phyloP scores from a whole-genome alignment of 2,329 filamentous ascomycete genomes.

The Trichoderma breve region DNA sequence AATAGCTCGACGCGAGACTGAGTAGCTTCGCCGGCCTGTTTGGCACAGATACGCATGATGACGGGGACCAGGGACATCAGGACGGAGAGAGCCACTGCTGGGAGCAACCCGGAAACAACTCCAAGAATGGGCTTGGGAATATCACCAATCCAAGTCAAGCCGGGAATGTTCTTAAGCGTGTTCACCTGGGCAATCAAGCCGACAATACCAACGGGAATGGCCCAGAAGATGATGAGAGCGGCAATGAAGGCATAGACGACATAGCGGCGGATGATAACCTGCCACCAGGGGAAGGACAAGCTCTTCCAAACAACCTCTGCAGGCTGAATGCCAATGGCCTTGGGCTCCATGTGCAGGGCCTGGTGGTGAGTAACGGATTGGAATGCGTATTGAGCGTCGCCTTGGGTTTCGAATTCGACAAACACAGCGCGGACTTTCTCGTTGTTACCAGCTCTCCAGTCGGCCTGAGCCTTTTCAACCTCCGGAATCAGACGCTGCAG shows the following conservation, averaged over 20 bases:
- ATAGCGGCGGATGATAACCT: constrained; percentile 68
- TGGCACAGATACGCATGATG: constrained; percentile 66
- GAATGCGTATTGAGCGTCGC: constrained; percentile 80
- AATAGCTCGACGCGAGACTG: constrained; percentile 79
- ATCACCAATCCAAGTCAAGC: constrained; percentile 69
- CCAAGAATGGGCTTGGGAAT: constrained; percentile 70
- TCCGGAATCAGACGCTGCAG: constrained; percentile 58
- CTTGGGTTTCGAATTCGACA: constrained; percentile 81
- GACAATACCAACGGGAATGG: constrained; percentile 71
- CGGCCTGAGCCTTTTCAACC: constrained; percentile 61
- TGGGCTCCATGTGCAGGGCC: constrained; percentile 78
- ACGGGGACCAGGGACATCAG: constrained; percentile 80
- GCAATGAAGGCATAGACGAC: constrained; percentile 64
- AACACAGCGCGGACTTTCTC: constrained; percentile 74
- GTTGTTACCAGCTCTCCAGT: constrained; percentile 63
- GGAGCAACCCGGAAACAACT: constrained; percentile 79
- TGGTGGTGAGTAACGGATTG: constrained; percentile 81
- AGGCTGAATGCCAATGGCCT: constrained; percentile 78
- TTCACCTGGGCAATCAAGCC: constrained; percentile 82
- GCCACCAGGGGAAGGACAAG: constrained; percentile 67
- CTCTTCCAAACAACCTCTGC: constrained; percentile 85
- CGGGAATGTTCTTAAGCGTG: constrained; percentile 64
- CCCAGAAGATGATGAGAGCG: constrained; percentile 82
- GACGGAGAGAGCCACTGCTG: constrained; percentile 72
- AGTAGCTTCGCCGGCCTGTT: constrained; percentile 74